Evolutionary conservation across 1,284 basidiomycete genomes (phyloP), one percentile per base, ranked within the genome.

Genomic region (Trametes versicolor): DNA sequence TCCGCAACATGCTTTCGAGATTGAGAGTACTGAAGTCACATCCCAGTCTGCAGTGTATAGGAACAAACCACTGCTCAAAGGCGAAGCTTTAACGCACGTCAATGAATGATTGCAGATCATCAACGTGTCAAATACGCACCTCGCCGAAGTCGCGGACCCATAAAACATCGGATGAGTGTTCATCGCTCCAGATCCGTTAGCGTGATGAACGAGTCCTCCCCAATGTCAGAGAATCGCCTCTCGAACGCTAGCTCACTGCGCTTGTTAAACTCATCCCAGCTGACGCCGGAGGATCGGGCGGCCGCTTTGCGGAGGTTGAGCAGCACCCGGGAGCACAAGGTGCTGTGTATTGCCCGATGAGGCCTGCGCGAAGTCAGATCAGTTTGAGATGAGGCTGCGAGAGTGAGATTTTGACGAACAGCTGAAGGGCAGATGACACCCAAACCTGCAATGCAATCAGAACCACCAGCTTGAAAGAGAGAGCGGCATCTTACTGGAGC

Each of bases 291-390:
- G 9, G 59, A 10, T 15, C 32, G 37, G 9, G 59, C 59, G 15
- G 59, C 59, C 1, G 59, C 59, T 9, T n/a, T 25, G 32, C 59
- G 50, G 21, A 60, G 59, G 29, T 60, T 60, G 21, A 60, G 59
- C 15, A 60, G 32, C 15, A 60, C 59, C 10, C 59, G 51, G 34
- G 59, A 54, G 51, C 59, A 60, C n/a, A 60, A 43, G 41, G 59
- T 60, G 43, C 59, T 60, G 23, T 60, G 59, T 5, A 60, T 15
- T 2, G 51, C 59, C 8, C 59, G 51, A 25, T 53, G 59, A 7
- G 59, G 59, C 32, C 59, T 60, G 21, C 13, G 36, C 37, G 6
- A 10, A 6, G 25, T 49, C 17, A 27, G 23, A 12, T 34, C 15
- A 39, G 3, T 17, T 12, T 41, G 7, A 3, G 34, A 25, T 5